Evolutionary conservation across 192 early-diverging fungal species (phyloP), one percentile per base, ranked within the genome.

Genomic region (Backusella liffmaniae): DNA sequence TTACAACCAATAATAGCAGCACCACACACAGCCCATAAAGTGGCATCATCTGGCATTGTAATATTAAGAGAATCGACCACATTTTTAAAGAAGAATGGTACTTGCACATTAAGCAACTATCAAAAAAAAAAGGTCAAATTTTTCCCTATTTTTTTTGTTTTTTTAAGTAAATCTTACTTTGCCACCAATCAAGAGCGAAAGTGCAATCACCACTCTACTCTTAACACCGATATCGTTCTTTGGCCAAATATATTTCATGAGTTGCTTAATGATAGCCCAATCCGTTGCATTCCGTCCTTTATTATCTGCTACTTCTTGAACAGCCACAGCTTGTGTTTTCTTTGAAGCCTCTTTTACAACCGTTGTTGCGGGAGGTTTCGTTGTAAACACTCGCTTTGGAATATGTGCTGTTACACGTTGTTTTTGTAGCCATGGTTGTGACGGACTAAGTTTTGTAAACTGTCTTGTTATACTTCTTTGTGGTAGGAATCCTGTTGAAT

Each of bases 61-160:
- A 89, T 73, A 75, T 93, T 96, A 39, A 99, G 85, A 26, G 88
- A 88, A 75, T 99, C 97, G 37, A 99, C 90, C 41, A 94, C 89
- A 68, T 93, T 81, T 83, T 99, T 99, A 87, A 99, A 99, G 75
- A 94, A 90, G 65, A 97, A 92, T 0, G 98, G 98, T 39, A 99
- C 96, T 78, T 95, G 95, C 0, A 99, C 96, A 74, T 96, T 98
- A 36, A 98, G 80, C 16, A 96, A 72, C 85, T 84, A 53, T 26
- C 53, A 67, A 69, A 23, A 42, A 18, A 51, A 12, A 65, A 56
- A 32, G 84, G 16, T 82, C 82, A 34, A 21, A 13, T 42, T 29
- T 35, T 36, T 53, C 39, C 90, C 56, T 86, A 91, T 8, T 93
- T 82, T n/a, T 87, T 77, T 53, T 39, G n/a, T n/a, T 30, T 42